Evolutionary conservation across 768 basidiomycete species (phyloP).

Genomic region (Lactifluus piperatus): DNA sequence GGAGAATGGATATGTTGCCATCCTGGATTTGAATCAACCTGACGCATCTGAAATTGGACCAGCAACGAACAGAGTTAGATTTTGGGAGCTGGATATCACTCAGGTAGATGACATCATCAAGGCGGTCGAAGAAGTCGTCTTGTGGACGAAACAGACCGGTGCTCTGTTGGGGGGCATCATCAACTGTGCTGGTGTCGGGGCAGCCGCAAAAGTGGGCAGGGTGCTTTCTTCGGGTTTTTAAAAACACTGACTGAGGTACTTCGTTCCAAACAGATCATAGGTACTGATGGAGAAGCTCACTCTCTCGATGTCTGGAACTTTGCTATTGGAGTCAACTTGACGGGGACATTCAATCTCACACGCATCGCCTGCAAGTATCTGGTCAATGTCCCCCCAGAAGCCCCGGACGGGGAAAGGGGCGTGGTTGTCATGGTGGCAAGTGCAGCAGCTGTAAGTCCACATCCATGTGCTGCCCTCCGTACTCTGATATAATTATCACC

Average conservation of each 20-base stretch:
- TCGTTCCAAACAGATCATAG: conserved; percentile 34
- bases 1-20: conserved; percentile 25
- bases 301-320: conserved; percentile 44
- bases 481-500: not conserved
- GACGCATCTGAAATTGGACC: not conserved
- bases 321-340: conserved; percentile 44
- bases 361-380: conserved; percentile 44
- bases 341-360: conserved; percentile 52
- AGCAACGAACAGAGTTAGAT: not conserved
- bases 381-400: conserved; percentile 36
- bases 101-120: conserved; percentile 22
- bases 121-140: conserved; percentile 23
- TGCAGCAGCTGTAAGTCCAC: conserved; percentile 33
- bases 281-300: conserved; percentile 38
- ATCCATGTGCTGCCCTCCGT: not conserved
- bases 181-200: conserved; percentile 48
- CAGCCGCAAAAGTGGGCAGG: conserved; percentile 23
- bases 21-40: conserved; percentile 42
- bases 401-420: conserved; percentile 45
- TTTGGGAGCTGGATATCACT: conserved; percentile 24
- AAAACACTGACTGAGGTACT: not conserved
- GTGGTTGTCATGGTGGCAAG: conserved; percentile 51
- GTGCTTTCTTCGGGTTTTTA: not conserved
- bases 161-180: conserved; percentile 49
- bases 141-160: conserved; percentile 27